These are phyloP conservation scores for Epichloe bromicola DNA, from an alignment of 2,329 filamentous ascomycete genomes.

Conservation along the genomic window DNA sequence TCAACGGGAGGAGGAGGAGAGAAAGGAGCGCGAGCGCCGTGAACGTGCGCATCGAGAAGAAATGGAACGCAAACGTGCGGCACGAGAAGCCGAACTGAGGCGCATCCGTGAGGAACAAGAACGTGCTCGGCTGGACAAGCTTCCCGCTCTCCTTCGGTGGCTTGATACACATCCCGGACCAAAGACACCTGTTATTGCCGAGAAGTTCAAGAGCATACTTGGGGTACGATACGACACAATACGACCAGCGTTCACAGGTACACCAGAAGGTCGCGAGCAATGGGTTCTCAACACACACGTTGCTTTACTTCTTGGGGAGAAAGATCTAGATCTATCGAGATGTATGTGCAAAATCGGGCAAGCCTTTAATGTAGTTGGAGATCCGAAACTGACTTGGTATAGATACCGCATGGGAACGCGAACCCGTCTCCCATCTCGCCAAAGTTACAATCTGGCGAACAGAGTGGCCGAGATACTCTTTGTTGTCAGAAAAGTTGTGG, in stretches of 20 bases:
- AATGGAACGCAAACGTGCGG: slow-evolving; percentile 34
- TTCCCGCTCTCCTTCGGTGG: slow-evolving; percentile 50
- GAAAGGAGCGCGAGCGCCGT: slow-evolving; percentile 34
- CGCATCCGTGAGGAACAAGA: slow-evolving; percentile 42
- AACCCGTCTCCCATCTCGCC: slow-evolving; percentile 38
- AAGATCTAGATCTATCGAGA: slow-evolving; percentile 45
- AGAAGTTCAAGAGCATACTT: slow-evolving; percentile 42
- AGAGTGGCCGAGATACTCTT: slow-evolving; percentile 42
- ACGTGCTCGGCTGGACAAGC: slow-evolving; percentile 37
- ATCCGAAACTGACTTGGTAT: slow-evolving; percentile 1
- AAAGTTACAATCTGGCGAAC: slow-evolving; percentile 48
- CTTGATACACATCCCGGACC: slow-evolving; percentile 40
- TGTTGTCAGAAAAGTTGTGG: slow-evolving; percentile 36
- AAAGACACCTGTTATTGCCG: slow-evolving; percentile 35
- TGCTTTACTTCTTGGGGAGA: slow-evolving; percentile 50
- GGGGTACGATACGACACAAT: slow-evolving; percentile 54
- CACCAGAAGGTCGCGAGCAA: slow-evolving; percentile 45
- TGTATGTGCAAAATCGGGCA: slow-evolving; percentile 27
- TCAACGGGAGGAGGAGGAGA: slow-evolving; percentile 39
- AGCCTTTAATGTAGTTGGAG: background rate
- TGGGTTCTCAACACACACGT: slow-evolving; percentile 55
- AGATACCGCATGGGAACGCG: slow-evolving; percentile 48
- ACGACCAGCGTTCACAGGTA: slow-evolving; percentile 36
- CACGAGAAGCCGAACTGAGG: slow-evolving; percentile 37
- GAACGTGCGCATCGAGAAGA: slow-evolving; percentile 31